A percentile compares a stretch with the other conserved stretches of the same genome.
Evolutionary conservation across 305 asterid genomes (phyloP).

Genomic region (Solanum hybrid): DNA sequence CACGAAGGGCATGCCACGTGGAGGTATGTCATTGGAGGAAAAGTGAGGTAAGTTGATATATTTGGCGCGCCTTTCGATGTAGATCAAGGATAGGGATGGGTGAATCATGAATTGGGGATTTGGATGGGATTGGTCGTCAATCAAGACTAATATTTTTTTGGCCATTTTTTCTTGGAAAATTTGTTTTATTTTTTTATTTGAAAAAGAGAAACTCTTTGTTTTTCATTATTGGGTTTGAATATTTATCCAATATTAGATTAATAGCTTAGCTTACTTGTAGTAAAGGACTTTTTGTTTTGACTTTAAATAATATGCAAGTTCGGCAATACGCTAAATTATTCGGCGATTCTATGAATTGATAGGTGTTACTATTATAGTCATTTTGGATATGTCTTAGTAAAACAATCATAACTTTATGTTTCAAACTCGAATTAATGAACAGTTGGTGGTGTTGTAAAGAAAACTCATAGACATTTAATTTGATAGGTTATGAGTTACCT

Average conservation of each 20-base stretch:
- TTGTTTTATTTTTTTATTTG: neutral
- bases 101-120: neutral
- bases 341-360: neutral
- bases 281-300: neutral
- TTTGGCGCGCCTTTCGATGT: slow-evolving; percentile 44
- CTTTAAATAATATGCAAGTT: neutral
- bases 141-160: neutral
- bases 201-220: neutral
- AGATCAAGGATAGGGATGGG: neutral
- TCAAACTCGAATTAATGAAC: neutral
- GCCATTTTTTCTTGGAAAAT: neutral
- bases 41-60: neutral
- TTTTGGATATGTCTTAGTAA: too few species aligned
- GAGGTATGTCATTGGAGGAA: slow-evolving; percentile 10
- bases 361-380: neutral
- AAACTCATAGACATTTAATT: neutral
- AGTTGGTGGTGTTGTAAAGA: neutral
- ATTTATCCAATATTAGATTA: neutral
- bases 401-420: neutral
- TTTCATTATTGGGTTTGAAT: neutral
- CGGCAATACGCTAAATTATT: too few species aligned
- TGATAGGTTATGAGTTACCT: neutral
- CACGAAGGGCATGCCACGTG: slow-evolving; percentile 11
- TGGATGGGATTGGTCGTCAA: neutral
- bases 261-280: neutral